Evolutionary conservation across 768 basidiomycete species (phyloP).

Genomic region (Boletus sp.): DNA sequence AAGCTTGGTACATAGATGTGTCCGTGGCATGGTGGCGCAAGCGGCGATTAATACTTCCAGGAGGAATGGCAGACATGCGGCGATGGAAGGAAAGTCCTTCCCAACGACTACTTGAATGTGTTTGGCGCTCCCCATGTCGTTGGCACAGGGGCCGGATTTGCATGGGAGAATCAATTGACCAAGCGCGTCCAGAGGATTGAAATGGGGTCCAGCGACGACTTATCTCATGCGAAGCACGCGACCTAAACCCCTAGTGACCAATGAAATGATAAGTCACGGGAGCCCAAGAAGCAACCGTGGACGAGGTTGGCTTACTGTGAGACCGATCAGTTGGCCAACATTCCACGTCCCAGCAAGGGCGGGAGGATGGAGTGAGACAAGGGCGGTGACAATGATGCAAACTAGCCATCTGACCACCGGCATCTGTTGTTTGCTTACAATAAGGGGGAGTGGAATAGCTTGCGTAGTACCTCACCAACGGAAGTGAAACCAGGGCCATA

Average conservation of each 20-base stretch:
- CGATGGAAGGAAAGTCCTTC: slow-evolving; percentile 20
- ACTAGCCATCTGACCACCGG: neutral
- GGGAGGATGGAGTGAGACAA: neutral
- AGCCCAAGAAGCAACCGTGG: slow-evolving; percentile 14
- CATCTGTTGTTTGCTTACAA: neutral
- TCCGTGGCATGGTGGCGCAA: slow-evolving; percentile 28
- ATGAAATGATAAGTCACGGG: slow-evolving; percentile 18
- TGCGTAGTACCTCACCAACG: neutral
- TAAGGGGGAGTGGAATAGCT: slow-evolving; percentile 3
- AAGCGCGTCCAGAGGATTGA: slow-evolving; percentile 4
- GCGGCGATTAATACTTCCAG: slow-evolving; percentile 32
- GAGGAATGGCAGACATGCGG: slow-evolving; percentile 24
- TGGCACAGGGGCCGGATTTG: slow-evolving; percentile 22
- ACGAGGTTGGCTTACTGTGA: slow-evolving; percentile 26
- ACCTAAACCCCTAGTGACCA: slow-evolving; percentile 14
- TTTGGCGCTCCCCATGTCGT: slow-evolving; percentile 5
- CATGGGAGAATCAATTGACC: slow-evolving; percentile 24
- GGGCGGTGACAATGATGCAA: neutral
- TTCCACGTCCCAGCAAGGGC: slow-evolving; percentile 2
- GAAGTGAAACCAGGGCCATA: slow-evolving; percentile 19
- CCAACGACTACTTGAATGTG: slow-evolving; percentile 6
- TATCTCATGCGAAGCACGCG: slow-evolving; percentile 23
- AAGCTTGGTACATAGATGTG: slow-evolving; percentile 18
- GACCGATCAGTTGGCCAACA: slow-evolving; percentile 13
- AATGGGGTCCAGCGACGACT: slow-evolving; percentile 3